Evolutionary conservation across 495 filamentous ascomycete genomes (phyloP), one percentile per base, ranked within the genome.

Genomic region (Glutinoglossum americanum): DNA sequence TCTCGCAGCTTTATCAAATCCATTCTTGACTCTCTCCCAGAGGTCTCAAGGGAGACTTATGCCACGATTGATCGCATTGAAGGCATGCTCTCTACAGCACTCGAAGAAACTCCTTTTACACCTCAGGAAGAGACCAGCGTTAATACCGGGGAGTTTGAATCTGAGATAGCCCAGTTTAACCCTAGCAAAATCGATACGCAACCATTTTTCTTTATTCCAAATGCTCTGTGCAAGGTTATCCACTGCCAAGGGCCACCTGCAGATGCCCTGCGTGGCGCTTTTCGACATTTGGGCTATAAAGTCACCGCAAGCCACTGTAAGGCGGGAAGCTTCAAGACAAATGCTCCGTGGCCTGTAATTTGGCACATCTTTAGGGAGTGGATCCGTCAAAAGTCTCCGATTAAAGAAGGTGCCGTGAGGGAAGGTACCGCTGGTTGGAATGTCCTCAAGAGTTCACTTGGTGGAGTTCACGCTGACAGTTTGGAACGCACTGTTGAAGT

Each of bases 301-400:
- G 81, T 81, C 11, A 85, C 83, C 0, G 78, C 90, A 58, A 90
- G 83, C 58, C 92, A 98, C 63, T 80, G 85, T 56, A 90, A 87
- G 62, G 76, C 85, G 0, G 89, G 88, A n/a, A 85, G 81, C 59
- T 79, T 96, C 60, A 86, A 85, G 66, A 97, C 93, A 0, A 81
- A 94, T 68, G 92, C 92, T 11, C 83, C 87, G 0, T 96, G 89
- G 88, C 71, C 69, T 2, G 77, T 87, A 2, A 75, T 97, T 47
- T 97, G 92, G 92, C 83, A 95, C 61, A 74, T 97, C 32, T 94
- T 97, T 81, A 75, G 85, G 35, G 85, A 93, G 70, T 98, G 90
- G 90, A 73, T 80, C 1, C 74, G 81, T 41, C 89, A 92, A 61
- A 83, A 80, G 58, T 69, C 74, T 0, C 87, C 87, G 0, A 71